These are phyloP conservation scores for Moricandia arvensis DNA, from an alignment of 345 rosid genomes.

Conservation along the genomic window DNA sequence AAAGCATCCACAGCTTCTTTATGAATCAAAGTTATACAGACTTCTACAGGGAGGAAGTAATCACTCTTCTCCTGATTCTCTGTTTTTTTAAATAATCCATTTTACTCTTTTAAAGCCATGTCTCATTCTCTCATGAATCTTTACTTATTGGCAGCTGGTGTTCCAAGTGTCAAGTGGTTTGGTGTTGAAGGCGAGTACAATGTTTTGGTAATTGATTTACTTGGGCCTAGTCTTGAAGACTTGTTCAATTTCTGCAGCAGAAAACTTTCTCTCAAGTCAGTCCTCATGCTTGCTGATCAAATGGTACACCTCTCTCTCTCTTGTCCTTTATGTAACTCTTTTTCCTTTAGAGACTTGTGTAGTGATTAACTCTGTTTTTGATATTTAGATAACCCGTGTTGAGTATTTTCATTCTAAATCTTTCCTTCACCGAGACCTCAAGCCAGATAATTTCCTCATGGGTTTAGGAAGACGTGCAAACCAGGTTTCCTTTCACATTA, in stretches of 20 bases:
- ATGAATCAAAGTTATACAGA: conserved; percentile 84
- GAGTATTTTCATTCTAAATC: conserved; percentile 90
- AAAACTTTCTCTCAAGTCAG: conserved; percentile 90
- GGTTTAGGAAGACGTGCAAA: conserved; percentile 94
- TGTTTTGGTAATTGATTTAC: conserved; percentile 92
- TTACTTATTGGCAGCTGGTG: too few species aligned
- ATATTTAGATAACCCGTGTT: conserved; percentile 76
- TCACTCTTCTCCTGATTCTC: neutral
- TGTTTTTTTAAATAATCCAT: neutral
- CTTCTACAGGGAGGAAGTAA: conserved; percentile 94
- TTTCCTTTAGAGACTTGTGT: neutral
- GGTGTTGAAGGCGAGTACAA: too few species aligned
- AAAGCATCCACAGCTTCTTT: conserved; percentile 85
- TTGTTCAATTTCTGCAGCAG: conserved; percentile 93
- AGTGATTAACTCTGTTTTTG: neutral
- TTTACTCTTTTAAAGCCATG: conserved; percentile 20
- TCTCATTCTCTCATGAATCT: neutral
- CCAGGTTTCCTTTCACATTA: conserved; percentile 49
- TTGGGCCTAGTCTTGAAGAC: conserved; percentile 98
- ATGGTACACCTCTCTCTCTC: conserved; percentile 49
- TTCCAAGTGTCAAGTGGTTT: too few species aligned
- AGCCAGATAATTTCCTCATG: conserved; percentile 95
- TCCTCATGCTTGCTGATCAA: conserved; percentile 98
- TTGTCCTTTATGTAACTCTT: neutral
- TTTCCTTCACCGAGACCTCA: conserved; percentile 92